phyloP scores from a whole-genome alignment of 805 yeast genomes.

The Yarrowia osloensis region DNA sequence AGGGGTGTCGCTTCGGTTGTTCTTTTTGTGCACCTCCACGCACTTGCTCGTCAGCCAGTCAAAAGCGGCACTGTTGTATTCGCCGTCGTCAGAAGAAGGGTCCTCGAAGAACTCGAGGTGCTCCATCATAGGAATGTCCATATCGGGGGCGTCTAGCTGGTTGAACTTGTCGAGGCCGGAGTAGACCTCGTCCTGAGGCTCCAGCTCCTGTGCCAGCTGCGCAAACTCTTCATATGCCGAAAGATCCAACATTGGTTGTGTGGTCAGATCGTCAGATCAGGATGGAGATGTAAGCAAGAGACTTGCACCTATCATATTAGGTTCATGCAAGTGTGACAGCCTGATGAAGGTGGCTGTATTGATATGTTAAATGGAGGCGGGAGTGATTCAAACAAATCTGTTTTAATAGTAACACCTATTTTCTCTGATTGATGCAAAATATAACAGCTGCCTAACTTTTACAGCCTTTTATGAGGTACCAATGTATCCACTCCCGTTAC shows the following conservation, averaged over 20 bases:
- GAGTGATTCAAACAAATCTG: too few species aligned
- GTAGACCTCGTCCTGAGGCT: constrained; percentile 21
- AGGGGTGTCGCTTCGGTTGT: constrained; percentile 3
- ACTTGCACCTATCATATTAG: neutral
- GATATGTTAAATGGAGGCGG: neutral
- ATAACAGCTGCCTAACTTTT: too few species aligned
- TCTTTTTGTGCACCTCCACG: neutral
- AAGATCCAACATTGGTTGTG: constrained; percentile 13
- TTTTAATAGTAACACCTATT: too few species aligned
- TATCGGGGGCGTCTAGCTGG: constrained; percentile 3
- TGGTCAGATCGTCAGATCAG: constrained; percentile 4
- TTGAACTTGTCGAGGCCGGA: constrained; percentile 23
- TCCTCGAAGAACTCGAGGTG: constrained; percentile 19
- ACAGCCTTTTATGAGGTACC: too few species aligned
- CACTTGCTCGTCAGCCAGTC: constrained; percentile 30
- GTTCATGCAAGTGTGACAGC: constrained; percentile 29
- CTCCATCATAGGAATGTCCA: constrained; percentile 28
- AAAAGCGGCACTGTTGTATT: constrained; percentile 22
- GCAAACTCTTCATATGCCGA: constrained; percentile 12
- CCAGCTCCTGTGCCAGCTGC: constrained; percentile 10
- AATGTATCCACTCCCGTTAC: too few species aligned
- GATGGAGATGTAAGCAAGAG: too few species aligned
- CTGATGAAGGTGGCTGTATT: neutral
- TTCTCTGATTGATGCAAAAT: too few species aligned
- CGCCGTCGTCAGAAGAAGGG: neutral